Base-by-base conservation (phyloP, 805 yeast species). In the Ogataea corticis region DNA sequence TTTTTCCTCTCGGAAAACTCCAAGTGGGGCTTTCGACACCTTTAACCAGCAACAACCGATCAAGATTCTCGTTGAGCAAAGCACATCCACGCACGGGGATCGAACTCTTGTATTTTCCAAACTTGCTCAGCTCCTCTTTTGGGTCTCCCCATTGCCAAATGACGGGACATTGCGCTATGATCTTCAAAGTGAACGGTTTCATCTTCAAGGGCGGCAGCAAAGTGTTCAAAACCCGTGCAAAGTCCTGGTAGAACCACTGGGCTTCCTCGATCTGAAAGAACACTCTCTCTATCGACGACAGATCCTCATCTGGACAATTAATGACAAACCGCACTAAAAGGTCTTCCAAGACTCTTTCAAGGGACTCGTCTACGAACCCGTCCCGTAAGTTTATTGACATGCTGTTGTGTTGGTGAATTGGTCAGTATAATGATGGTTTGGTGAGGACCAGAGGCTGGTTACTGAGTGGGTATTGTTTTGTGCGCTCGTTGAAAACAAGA, bases 61-160 rank as follows among this genome's bases (percentile, higher is more conserved):
- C 77, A 70, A 89, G 63, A 28, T 75, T 77, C 42, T 76, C 71
- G 61, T 88, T 90, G 58, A 94, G 76, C 42, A 95, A 71, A 7
- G 96, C 96, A 36, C 92, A 94, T 27, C 99, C 99, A 57, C 99
- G 76, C 2, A 94, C 99, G 0, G 99, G 99, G 47, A 94, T 92
- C 2, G 85, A 80, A 21, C 84, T 78, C 68, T 94, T 94, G 69
- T 94, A 94, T 59, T 79, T 79, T 19, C 90, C 85, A 63, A 94
- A 95, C 58, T 82, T 76, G 31, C 82, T 73, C 40, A 91, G 66
- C 0, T 96, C 97, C 44, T 82, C 84, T 33, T 83, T 80, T 15
- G 96, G 87, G 48, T 84, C 84, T 21, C 87, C 85, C 84, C 96
- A 92, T 62, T 80, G 77, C 92, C 92, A 87, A 36, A 87, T 74